These are phyloP conservation scores for Tolypocladium tundrense DNA, from an alignment of 2,329 filamentous ascomycete genomes.

Conservation along the genomic window DNA sequence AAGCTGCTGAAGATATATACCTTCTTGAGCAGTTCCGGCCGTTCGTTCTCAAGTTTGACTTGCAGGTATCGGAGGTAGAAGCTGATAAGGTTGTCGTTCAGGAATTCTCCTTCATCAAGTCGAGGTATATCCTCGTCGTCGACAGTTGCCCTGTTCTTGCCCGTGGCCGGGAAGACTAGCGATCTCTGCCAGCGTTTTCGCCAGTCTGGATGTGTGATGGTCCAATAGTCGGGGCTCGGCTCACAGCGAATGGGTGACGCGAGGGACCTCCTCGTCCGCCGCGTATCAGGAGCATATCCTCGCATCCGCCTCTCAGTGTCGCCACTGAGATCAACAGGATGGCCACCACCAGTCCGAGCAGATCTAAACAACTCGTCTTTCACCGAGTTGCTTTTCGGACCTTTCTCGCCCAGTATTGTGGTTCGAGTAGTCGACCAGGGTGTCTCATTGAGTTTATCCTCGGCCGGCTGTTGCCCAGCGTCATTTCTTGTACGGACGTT, in stretches of 20 bases:
- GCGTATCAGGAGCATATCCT: constrained; percentile 8
- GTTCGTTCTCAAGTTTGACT: constrained; percentile 41
- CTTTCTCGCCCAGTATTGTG: background rate
- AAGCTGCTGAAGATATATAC: constrained; percentile 90
- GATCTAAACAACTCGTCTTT: constrained; percentile 1
- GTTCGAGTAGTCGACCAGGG: background rate
- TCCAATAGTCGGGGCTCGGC: constrained; percentile 32
- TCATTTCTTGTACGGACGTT: background rate
- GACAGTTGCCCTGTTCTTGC: constrained; percentile 53
- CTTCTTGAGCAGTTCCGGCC: constrained; percentile 46
- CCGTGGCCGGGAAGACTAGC: constrained; percentile 49
- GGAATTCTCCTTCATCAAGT: constrained; percentile 72
- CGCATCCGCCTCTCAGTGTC: background rate
- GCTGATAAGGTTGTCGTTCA: constrained; percentile 87
- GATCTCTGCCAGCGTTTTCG: constrained; percentile 42
- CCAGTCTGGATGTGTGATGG: constrained; percentile 40
- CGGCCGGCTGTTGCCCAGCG: too few relatives aligned
- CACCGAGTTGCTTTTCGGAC: background rate
- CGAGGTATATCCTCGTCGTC: constrained; percentile 63
- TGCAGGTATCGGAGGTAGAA: constrained; percentile 78
- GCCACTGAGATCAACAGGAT: background rate
- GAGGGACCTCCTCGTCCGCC: constrained; percentile 14
- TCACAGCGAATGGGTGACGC: constrained; percentile 5
- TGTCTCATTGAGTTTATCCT: background rate
- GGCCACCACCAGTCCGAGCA: background rate